Evolutionary conservation across 2,329 filamentous ascomycete genomes (phyloP), one percentile per base, ranked within the genome.

Genomic region (Aspergillus pseudoglaucus): DNA sequence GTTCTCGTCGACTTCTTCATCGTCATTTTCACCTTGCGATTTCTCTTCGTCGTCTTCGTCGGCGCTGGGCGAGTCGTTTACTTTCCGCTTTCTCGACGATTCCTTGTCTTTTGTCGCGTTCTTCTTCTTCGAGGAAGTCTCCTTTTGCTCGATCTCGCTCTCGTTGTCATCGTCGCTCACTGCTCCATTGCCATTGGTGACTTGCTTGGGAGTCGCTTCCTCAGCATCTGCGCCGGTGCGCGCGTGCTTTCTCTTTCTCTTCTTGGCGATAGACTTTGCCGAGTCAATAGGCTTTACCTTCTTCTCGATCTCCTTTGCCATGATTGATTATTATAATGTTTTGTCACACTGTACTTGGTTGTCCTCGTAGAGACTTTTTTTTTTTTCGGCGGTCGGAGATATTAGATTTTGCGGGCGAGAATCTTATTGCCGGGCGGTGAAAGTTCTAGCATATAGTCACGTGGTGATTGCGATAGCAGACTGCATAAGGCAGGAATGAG

Each of bases 191-290:
- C 59, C 54, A 27, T 57, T 49, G 42, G 58, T 51, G 22, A 59
- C 54, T 18, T 39, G 37, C 50, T 59, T 57, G 41, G 62, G 57
- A 33, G 49, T 52, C 49, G 55, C 59, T 46, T 57, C 61, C 23
- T 61, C 54, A 44, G 49, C 52, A 46, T 53, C 44, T 50, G 59
- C 58, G 41, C 55, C 56, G 50, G 51, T 46, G 42, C 46, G 47
- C 39, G 51, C 57, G 48, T 73, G 69, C 63, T 69, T 72, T 65
- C 69, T 71, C 65, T 74, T 74, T 46, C 70, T 64, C 58, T 73
- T 74, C 56, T 72, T 73, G 40, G 64, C 59, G 43, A 63, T 60
- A 42, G 66, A 65, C 49, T 68, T 62, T 41, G 67, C 56, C 23
- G 63, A 60, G 46, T 70, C 66, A 60, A 71, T 65, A 14, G 65